These are phyloP conservation scores for Dipteronia sinensis DNA, from an alignment of 345 rosid species.

Conservation along the genomic window DNA sequence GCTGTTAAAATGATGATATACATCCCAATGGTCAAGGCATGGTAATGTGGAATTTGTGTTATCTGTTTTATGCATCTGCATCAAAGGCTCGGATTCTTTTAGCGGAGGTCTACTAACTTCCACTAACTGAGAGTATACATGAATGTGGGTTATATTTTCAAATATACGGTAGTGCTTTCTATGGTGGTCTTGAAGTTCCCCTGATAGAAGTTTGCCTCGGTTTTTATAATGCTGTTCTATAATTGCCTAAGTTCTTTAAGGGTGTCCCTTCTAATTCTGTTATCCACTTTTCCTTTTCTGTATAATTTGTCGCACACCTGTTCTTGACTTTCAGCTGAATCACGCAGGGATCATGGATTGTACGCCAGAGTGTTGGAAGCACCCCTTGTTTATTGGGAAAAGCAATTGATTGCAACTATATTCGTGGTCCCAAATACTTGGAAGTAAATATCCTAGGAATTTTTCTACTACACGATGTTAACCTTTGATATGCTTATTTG, in stretches of 20 bases:
- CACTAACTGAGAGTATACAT: not conserved
- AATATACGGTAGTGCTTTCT: not conserved
- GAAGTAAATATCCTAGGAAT: slow-evolving; percentile 53
- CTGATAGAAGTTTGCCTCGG: not conserved
- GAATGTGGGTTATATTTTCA: not conserved
- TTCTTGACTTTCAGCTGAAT: slow-evolving; percentile 11
- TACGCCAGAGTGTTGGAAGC: slow-evolving; percentile 98
- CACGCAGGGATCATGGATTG: slow-evolving; percentile 97
- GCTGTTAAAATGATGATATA: not conserved
- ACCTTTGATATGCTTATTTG: not conserved
- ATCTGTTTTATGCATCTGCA: not conserved
- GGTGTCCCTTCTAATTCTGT: not conserved
- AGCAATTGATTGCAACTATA: slow-evolving; percentile 95
- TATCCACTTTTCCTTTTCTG: not conserved
- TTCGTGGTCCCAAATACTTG: slow-evolving; percentile 78
- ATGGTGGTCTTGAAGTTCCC: not conserved
- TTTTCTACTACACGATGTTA: not conserved
- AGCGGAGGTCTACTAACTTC: not conserved
- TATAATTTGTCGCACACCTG: not conserved
- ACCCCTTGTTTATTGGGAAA: slow-evolving; percentile 96
- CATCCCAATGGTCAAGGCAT: not conserved
- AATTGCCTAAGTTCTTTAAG: not conserved
- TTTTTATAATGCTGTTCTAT: not conserved
- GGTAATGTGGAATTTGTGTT: not conserved
- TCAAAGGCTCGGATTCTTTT: not conserved